Evolutionary conservation across 2,329 filamentous ascomycete genomes (phyloP), one percentile per base, ranked within the genome.

Genomic region (Fusarium incarnatum): DNA sequence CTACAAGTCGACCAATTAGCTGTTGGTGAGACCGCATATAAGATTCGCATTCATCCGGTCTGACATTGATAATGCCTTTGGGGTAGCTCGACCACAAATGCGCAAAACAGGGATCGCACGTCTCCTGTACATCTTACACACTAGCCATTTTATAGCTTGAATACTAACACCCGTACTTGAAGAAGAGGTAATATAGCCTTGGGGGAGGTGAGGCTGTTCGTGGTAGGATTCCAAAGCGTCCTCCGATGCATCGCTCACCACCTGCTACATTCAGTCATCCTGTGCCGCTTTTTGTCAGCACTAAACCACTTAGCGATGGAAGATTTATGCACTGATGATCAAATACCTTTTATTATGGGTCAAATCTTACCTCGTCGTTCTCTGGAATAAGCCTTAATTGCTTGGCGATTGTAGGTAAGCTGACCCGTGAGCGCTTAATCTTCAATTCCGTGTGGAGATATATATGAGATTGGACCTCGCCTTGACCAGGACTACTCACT

Each of bases 281-380:
- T 41, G 40, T 45, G 37, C 56, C 47, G 40, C 47, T 41, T 55
- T 15, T 22, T 25, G 59, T 64, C 37, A 64, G 60, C 60, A 64
- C 49, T 57, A 52, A 50, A 12, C 34, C 34, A 6, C 18, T 4
- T 37, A 2, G 15, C 27, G n/a, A 13, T 25, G 10, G 25, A 37
- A 18, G 5, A n/a, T 30, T 28, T 30, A 15, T 58, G 22, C 28
- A 18, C 30, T 30, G 28, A 32, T 46, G 23, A 41, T 13, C 12
- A 2, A n/a, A 8, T 3, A 27, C 3, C 15, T 6, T 12, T 10
- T 0, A 4, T 13, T 22, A 22, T 22, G 22, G 20, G 10, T 3
- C 4, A 5, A 3, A 44, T 25, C 6, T 18, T 1, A 42, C 9
- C 7, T 25, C 9, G 2, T 0, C 23, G 2, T 7, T 6, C 2